phyloP scores from a whole-genome alignment of 805 yeast genomes.

The Schwanniomyces vanrijiae region DNA sequence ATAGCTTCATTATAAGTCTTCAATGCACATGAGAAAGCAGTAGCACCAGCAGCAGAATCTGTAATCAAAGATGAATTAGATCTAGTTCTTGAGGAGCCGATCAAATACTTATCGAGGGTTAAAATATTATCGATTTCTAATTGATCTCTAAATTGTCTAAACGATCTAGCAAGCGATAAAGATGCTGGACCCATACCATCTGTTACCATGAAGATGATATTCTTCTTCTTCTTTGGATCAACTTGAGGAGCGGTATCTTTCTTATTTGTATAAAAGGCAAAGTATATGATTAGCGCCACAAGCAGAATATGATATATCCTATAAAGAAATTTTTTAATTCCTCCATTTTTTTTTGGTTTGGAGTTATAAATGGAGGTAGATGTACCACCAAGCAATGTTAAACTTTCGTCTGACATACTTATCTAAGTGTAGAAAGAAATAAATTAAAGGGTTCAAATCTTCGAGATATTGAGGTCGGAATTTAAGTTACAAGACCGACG shows the following conservation, averaged over 20 bases:
- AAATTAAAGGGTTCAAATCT: neutral
- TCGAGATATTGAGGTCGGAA: neutral
- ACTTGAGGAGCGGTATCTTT: neutral
- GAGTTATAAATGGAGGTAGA: conserved; percentile 5
- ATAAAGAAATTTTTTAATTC: neutral
- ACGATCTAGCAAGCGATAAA: conserved; percentile 74
- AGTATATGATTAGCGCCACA: conserved; percentile 3
- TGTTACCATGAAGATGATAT: conserved; percentile 83
- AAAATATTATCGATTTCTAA: conserved; percentile 58
- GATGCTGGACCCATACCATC: conserved; percentile 98
- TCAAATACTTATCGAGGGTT: conserved; percentile 62
- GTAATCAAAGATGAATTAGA: conserved; percentile 78
- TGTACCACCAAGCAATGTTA: conserved; percentile 6
- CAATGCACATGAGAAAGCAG: conserved; percentile 83
- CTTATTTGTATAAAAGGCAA: neutral
- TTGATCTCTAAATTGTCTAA: conserved; percentile 58
- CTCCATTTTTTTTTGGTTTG: conserved; percentile 4
- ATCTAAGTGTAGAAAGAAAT: neutral
- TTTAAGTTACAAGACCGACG: neutral
- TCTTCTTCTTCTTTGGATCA: conserved; percentile 50
- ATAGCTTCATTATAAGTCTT: conserved; percentile 90
- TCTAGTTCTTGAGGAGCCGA: conserved; percentile 85
- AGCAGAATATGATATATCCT: conserved; percentile 3
- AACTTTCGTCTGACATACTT: conserved; percentile 5
- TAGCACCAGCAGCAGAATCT: conserved; percentile 97